Evolutionary conservation across 2,329 filamentous ascomycete species (phyloP).

Genomic region (Cladosporium cucumerinum): DNA sequence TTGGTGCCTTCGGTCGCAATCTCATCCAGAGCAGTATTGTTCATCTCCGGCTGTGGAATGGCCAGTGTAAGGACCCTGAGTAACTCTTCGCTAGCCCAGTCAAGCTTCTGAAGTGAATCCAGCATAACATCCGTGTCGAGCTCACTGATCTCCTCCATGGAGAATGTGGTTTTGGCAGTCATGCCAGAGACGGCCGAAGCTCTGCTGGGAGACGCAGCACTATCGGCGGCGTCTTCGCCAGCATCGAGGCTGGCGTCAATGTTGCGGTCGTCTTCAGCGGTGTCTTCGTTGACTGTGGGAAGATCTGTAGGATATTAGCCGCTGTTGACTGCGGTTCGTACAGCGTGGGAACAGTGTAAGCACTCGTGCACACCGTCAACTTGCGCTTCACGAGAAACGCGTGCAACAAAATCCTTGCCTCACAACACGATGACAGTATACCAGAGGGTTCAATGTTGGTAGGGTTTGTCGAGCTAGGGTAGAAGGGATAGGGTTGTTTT

Average conservation of each 20-base stretch:
- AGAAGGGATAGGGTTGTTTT: constrained; percentile 12
- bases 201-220: constrained; percentile 4
- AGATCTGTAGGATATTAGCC: constrained; percentile 19
- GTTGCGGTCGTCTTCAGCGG: not conserved
- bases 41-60: constrained; percentile 26
- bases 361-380: not conserved
- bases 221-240: constrained; percentile 16
- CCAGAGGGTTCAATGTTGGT: not conserved
- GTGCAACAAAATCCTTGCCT: not conserved
- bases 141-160: constrained; percentile 41
- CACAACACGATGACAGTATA: not conserved
- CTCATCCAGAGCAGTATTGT: constrained; percentile 15
- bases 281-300: constrained; percentile 19
- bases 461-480: constrained; percentile 14
- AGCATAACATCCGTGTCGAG: constrained; percentile 43
- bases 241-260: not conserved
- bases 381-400: not conserved
- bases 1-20: constrained; percentile 37
- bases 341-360: not conserved
- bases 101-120: constrained; percentile 40
- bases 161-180: constrained; percentile 47
- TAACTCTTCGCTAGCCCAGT: constrained; percentile 28
- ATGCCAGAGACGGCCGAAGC: constrained; percentile 46
- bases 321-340: not conserved
- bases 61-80: constrained; percentile 28